Base-by-base conservation (phyloP, 2,329 filamentous ascomycete genomes). In the Ceratocystis cacaofunesta region DNA sequence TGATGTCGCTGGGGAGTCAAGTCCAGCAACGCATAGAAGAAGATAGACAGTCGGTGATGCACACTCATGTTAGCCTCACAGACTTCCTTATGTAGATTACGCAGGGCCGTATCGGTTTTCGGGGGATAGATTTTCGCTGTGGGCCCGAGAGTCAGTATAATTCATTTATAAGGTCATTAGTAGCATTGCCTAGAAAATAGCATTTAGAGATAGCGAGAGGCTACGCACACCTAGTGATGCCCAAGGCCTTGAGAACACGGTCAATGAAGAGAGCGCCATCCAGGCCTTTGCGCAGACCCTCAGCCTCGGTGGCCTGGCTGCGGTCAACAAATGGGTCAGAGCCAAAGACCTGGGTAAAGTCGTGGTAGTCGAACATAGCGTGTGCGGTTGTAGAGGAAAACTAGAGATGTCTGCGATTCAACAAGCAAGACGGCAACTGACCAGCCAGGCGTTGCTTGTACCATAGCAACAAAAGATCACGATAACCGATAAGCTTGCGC, bases 11-110 rank as follows among this genome's bases (percentile, higher is more conserved):
- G 77, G 74, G 48, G 78, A 75, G 70, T 87, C 83, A 72, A 83
- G 73, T 95, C 89, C 71, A 90, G 86, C 2, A 95, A 80, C 48
- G 95, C 78, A 73, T 95, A 95, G 78, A 89, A 95, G 69, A 95
- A 79, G 61, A 94, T 81, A 19, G 90, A 89, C 69, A 91, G 84
- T 74, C 92, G 92, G 76, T 92, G 86, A 73, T 92, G 87, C 64
- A 83, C 79, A 6, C 86, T 82, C 70, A 87, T 84, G 61, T 77
- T 78, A 64, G 77, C 83, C 30, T 84, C 80, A 73, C 85, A 82
- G 69, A 95, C 85, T 67, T 85, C 83, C 68, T 84, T 78, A 75
- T 92, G 86, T 5, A 95, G 80, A 48, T 83, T 82, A 69, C 84
- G 82, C 36, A 95, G 80, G 52, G 85, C 83, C 67, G 78, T 79